Conservation (phyloP, 2,329 filamentous ascomycete genomes). For the Saccharata proteae region DNA sequence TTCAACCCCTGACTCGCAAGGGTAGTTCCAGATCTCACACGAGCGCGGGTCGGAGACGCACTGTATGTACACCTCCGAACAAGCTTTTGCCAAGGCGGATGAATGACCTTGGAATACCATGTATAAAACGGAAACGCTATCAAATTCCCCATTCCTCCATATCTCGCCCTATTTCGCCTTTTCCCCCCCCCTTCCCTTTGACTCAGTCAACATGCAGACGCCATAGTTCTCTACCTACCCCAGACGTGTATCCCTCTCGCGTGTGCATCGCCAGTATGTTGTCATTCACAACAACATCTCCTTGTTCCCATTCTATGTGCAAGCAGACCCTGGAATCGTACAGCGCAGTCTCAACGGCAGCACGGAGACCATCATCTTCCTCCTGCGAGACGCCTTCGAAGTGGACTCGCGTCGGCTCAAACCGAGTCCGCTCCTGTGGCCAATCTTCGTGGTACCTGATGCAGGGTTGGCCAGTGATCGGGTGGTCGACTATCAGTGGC, state of each 20-base stretch:
- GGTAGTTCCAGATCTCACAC: too few relatives aligned
- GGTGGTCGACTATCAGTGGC: constrained; percentile 35
- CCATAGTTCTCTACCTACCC: constrained; percentile 7
- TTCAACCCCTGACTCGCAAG: too few relatives aligned
- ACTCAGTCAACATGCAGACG: constrained; percentile 9
- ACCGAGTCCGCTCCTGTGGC: constrained; percentile 40
- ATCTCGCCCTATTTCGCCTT: too few relatives aligned
- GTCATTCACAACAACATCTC: constrained; percentile 43
- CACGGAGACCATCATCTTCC: constrained; percentile 3
- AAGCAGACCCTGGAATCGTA: constrained; percentile 41
- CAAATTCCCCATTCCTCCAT: too few relatives aligned
- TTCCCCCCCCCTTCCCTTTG: too few relatives aligned
- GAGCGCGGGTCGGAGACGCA: too few relatives aligned
- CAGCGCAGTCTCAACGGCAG: constrained; percentile 29
- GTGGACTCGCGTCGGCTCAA: constrained; percentile 27
- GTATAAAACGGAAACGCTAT: too few relatives aligned
- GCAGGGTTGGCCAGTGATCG: constrained; percentile 34
- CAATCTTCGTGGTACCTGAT: constrained; percentile 45
- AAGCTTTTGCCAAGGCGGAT: too few relatives aligned
- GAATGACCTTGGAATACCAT: too few relatives aligned
- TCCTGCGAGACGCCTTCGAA: background rate
- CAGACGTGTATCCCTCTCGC: constrained; percentile 3
- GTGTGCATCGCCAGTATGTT: constrained; percentile 41
- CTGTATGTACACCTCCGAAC: too few relatives aligned
- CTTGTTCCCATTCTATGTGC: constrained; percentile 42